Evolutionary conservation across 2,329 filamentous ascomycete genomes (phyloP).

Genomic region (Phaeophleospora eucalypticola): DNA sequence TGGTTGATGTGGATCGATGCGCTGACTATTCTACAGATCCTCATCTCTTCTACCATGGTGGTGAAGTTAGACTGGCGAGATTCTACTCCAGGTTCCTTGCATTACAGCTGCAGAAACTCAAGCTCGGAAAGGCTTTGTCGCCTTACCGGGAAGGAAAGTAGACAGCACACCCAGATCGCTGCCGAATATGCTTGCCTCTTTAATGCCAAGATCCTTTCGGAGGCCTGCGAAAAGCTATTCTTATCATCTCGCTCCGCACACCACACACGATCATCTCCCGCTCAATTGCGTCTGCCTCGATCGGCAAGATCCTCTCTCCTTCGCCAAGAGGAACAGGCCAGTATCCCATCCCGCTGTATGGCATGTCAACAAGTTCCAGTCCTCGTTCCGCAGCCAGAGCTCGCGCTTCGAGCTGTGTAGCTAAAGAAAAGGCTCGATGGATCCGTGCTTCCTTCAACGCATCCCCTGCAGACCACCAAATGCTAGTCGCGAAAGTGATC

Average conservation of each 20-base stretch:
- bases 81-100: constrained; percentile 49
- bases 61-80: constrained; percentile 39
- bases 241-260: too few species aligned
- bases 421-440: too few species aligned
- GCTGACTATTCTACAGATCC: constrained; percentile 29
- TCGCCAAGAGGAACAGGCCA: not conserved
- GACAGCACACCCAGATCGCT: too few species aligned
- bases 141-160: not conserved
- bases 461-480: not conserved
- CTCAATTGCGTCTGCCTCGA: too few species aligned
- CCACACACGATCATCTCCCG: too few species aligned
- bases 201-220: too few species aligned
- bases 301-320: not conserved
- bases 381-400: not conserved
- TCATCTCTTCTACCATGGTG: constrained; percentile 45
- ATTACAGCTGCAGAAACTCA: constrained; percentile 40
- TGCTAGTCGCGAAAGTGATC: too few species aligned
- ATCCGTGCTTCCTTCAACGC: not conserved
- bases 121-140: not conserved
- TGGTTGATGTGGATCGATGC: not conserved
- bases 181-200: too few species aligned
- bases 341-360: not conserved
- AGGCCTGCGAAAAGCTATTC: too few species aligned
- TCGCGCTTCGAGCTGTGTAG: not conserved
- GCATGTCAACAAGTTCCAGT: not conserved